Percentiles rank a stretch among this genome's conserved stretches.
These are phyloP conservation scores for Penicillium desertorum DNA, from an alignment of 495 filamentous ascomycete species.

Conservation along the genomic window DNA sequence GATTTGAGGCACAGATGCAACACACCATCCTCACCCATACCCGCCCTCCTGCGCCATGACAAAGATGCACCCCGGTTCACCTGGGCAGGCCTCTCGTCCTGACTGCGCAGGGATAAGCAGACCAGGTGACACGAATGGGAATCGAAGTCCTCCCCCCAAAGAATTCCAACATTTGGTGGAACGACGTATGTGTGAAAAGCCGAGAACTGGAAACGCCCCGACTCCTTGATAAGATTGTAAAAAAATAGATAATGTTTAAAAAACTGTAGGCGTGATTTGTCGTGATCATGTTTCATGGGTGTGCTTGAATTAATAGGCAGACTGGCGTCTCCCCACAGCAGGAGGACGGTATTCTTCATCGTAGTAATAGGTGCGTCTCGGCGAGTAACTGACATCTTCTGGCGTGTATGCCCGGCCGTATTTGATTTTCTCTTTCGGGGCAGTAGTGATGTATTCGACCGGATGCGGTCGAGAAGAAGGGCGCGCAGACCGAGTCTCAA, in stretches of 20 bases:
- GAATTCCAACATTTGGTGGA: conserved; percentile 16
- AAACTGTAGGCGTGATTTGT: conserved; percentile 25
- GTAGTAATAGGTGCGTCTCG: conserved; percentile 17
- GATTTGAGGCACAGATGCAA: conserved; percentile 5
- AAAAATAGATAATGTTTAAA: conserved; percentile 4
- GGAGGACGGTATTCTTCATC: conserved; percentile 26
- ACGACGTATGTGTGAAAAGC: conserved; percentile 7
- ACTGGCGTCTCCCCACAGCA: conserved; percentile 28
- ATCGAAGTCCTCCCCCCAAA: not conserved
- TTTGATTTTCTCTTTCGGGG: conserved; percentile 17
- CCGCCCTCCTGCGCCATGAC: conserved; percentile 17
- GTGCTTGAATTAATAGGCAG: conserved; percentile 18
- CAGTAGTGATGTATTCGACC: conserved; percentile 21
- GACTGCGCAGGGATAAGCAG: not conserved
- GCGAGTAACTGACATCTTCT: conserved; percentile 16
- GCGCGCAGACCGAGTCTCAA: conserved; percentile 23
- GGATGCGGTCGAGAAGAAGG: conserved; percentile 14
- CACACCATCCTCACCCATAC: conserved; percentile 13
- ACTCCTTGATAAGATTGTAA: not conserved
- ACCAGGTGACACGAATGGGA: not conserved
- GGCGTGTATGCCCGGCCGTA: conserved; percentile 23
- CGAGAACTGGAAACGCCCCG: conserved; percentile 7
- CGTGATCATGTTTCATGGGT: conserved; percentile 13
- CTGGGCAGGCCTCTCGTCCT: not conserved
- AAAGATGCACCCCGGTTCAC: conserved; percentile 3